These are phyloP conservation scores for Sungouiella blattae DNA, from an alignment of 805 yeast species.

Conservation along the genomic window DNA sequence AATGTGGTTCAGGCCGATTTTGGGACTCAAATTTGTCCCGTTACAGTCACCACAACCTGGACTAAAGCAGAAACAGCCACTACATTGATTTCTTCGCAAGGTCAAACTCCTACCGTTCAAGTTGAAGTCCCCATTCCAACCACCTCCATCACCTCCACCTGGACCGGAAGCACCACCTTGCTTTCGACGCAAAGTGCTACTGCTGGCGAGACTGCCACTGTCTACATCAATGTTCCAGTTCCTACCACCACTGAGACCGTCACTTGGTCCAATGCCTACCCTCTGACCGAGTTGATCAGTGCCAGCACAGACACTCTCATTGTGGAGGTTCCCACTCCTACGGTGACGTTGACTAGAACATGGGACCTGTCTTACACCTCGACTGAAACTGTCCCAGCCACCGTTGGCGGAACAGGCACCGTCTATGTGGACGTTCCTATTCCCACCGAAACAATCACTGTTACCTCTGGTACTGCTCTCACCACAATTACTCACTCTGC, in stretches of 20 bases:
- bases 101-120: too few relatives aligned
- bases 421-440: conserved; percentile 8
- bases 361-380: conserved; percentile 2
- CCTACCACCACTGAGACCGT: conserved; percentile 1
- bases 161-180: background rate
- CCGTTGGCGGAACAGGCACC: conserved; percentile 5
- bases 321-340: conserved; percentile 16
- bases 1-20: too few relatives aligned
- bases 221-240: background rate
- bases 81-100: too few relatives aligned
- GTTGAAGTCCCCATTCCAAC: conserved; percentile 12
- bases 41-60: too few relatives aligned
- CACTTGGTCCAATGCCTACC: background rate
- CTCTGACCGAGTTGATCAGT: background rate
- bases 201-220: conserved; percentile 7
- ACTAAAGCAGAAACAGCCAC: too few relatives aligned
- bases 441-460: too few relatives aligned
- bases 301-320: conserved; percentile 9
- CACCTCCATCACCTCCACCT: conserved; percentile 4
- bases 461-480: conserved; percentile 2
- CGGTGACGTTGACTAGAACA: conserved; percentile 2
- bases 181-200: conserved; percentile 1
- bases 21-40: too few relatives aligned
- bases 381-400: conserved; percentile 4
- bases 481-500: conserved; percentile 9